Percentiles rank a stretch among this genome's conserved stretches.
These are phyloP conservation scores for Yamadazyma sp. DNA, from an alignment of 805 yeast species.

Conservation along the genomic window DNA sequence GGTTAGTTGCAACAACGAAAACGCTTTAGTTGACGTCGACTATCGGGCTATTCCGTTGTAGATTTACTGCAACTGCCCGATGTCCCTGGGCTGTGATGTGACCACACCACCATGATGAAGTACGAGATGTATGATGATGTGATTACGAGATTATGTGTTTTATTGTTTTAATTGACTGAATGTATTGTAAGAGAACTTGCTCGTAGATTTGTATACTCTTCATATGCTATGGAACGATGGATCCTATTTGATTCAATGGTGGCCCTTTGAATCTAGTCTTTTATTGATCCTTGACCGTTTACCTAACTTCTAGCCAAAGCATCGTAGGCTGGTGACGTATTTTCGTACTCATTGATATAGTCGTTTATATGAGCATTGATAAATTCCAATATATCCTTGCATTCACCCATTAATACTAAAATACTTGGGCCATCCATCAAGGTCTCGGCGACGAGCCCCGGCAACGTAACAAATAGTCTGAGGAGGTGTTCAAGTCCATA, in stretches of 20 bases:
- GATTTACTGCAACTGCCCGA: not conserved
- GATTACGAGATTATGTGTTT: conserved; percentile 6
- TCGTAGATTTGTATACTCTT: conserved; percentile 3
- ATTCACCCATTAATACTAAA: conserved; percentile 50
- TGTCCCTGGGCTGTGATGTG: not conserved
- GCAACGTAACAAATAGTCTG: conserved; percentile 73
- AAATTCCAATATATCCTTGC: conserved; percentile 55
- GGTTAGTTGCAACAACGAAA: conserved; percentile 64
- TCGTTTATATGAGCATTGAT: conserved; percentile 44
- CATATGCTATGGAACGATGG: no score
- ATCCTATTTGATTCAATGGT: not conserved
- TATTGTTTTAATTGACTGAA: conserved; percentile 8
- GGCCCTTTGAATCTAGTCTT: not conserved
- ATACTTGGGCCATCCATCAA: conserved; percentile 78
- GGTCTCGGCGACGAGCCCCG: conserved; percentile 78
- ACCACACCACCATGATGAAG: conserved; percentile 5
- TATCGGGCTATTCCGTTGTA: conserved; percentile 53
- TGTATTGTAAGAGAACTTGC: conserved; percentile 3
- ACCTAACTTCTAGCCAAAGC: conserved; percentile 29
- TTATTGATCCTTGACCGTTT: not conserved
- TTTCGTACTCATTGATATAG: conserved; percentile 37
- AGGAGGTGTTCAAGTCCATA: conserved; percentile 85
- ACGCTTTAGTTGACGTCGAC: conserved; percentile 66
- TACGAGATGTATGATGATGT: conserved; percentile 6
- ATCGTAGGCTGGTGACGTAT: conserved; percentile 41